Conservation (phyloP, 2,329 filamentous ascomycete genomes). For the Leptographium radiaticola region DNA sequence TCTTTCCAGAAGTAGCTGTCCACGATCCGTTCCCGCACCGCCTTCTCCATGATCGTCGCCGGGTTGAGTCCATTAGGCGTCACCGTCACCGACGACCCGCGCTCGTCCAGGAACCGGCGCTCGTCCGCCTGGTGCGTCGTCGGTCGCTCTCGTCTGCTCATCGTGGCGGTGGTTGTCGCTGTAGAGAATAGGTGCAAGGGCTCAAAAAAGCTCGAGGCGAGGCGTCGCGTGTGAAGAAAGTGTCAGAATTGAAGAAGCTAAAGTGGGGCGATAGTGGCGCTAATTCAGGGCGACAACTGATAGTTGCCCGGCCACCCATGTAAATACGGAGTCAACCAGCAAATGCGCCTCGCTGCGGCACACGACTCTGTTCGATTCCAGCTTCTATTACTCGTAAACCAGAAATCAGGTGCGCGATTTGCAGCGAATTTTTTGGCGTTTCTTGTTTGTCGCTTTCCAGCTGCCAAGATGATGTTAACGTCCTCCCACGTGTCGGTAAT, state of each 20-base stretch:
- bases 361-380: neutral
- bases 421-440: neutral
- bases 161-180: neutral
- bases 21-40: slow-evolving; percentile 87
- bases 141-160: slow-evolving; percentile 1
- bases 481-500: slow-evolving; percentile 58
- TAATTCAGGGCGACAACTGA: slow-evolving; percentile 8
- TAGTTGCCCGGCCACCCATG: slow-evolving; percentile 12
- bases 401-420: too few species aligned
- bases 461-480: slow-evolving; percentile 41
- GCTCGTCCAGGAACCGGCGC: slow-evolving; percentile 73
- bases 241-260: neutral
- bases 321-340: slow-evolving; percentile 5
- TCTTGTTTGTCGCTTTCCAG: too few species aligned
- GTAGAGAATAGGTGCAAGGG: neutral
- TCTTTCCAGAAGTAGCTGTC: slow-evolving; percentile 98
- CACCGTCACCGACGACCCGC: slow-evolving; percentile 62
- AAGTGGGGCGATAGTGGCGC: neutral
- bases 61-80: slow-evolving; percentile 84
- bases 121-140: slow-evolving; percentile 63
- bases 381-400: too few species aligned
- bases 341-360: neutral
- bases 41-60: slow-evolving; percentile 90
- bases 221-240: neutral
- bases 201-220: neutral